Conservation (phyloP, 208 protist genomes). For the Leishmania gerbilli region DNA sequence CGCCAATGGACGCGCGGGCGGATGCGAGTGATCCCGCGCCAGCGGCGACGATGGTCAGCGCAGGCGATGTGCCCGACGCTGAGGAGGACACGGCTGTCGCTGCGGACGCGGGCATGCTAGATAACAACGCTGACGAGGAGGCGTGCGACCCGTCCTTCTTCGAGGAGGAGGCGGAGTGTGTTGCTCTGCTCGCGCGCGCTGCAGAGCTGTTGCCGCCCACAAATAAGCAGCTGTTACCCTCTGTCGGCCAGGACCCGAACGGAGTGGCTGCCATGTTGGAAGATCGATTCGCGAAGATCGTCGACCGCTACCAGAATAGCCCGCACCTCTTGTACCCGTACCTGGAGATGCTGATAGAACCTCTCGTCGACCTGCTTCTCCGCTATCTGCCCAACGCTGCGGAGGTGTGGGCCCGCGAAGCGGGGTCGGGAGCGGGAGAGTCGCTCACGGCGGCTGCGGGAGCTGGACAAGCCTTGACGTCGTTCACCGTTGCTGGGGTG, state of each 20-base stretch:
- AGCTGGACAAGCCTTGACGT: neutral
- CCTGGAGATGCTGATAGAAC: constrained; percentile 84
- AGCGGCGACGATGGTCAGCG: neutral
- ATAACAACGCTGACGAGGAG: constrained; percentile 28
- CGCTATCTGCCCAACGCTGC: constrained; percentile 46
- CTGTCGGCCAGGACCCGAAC: constrained; percentile 56
- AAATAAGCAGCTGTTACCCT: constrained; percentile 43
- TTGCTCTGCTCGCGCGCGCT: constrained; percentile 41
- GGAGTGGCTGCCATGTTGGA: constrained; percentile 68
- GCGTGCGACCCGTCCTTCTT: constrained; percentile 74
- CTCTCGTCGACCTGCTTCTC: constrained; percentile 72
- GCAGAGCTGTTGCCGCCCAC: constrained; percentile 39
- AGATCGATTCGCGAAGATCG: constrained; percentile 52
- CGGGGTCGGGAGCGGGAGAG: neutral
- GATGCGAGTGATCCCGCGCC: neutral
- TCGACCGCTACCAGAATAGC: constrained; percentile 95
- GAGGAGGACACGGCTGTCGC: neutral
- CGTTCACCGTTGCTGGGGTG: neutral
- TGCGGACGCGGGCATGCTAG: neutral
- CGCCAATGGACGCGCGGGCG: neutral
- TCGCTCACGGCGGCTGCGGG: neutral
- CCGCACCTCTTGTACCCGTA: constrained; percentile 92
- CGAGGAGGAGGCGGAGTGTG: constrained; percentile 71
- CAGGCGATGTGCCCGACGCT: neutral
- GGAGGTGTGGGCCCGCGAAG: constrained; percentile 43